Evolutionary conservation across 495 filamentous ascomycete genomes (phyloP).

Genomic region (Podospora tetraspora): DNA sequence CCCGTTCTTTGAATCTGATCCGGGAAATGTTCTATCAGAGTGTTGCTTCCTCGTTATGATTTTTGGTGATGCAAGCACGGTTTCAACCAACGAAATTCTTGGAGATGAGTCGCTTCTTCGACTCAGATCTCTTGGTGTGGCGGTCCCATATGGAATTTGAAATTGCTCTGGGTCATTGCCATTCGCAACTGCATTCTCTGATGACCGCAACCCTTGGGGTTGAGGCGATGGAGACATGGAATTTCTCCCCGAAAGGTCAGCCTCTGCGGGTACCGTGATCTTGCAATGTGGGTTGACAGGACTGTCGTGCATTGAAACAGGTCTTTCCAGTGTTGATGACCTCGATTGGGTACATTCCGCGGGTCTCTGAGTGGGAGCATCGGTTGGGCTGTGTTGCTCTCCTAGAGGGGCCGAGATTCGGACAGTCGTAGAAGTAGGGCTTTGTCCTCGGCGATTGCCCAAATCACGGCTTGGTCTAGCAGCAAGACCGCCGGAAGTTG

Average conservation of each 20-base stretch:
- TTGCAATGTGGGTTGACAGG: background rate
- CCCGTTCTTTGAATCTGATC: background rate
- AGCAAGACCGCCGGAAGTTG: constrained; percentile 7
- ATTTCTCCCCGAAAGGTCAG: background rate
- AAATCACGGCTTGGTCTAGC: background rate
- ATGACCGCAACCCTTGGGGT: background rate
- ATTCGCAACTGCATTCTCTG: constrained; percentile 6
- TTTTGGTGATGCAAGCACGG: background rate
- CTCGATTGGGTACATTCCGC: background rate
- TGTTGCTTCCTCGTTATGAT: background rate
- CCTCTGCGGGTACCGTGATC: background rate
- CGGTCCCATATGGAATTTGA: background rate
- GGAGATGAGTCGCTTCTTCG: background rate
- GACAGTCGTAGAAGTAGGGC: background rate
- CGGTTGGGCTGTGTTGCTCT: constrained; percentile 3
- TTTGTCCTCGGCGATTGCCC: background rate
- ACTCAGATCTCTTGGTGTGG: background rate
- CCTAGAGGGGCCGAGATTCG: background rate
- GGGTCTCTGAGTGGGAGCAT: background rate
- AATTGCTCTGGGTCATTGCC: background rate
- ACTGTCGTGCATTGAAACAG: background rate
- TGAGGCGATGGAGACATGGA: background rate
- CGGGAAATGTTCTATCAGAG: background rate
- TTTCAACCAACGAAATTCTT: background rate
- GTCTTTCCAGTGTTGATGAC: background rate